phyloP scores from a whole-genome alignment of 306 rosid genomes.

The Hylodesmum podocarpum region DNA sequence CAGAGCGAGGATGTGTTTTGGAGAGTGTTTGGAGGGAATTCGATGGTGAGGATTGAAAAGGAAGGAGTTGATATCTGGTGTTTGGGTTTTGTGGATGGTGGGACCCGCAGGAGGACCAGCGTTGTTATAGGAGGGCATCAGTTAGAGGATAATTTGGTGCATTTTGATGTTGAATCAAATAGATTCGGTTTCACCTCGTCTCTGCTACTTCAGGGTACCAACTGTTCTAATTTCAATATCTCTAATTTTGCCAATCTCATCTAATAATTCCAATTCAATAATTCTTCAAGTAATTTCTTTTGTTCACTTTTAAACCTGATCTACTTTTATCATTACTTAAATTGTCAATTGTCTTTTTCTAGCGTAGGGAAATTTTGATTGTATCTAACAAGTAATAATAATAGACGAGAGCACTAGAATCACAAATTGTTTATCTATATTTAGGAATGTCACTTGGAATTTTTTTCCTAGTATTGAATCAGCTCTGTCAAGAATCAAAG shows the following conservation, averaged over 20 bases:
- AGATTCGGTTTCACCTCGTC: slow-evolving; percentile 57
- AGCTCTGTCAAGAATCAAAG: too few species aligned
- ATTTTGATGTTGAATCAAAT: slow-evolving; percentile 52
- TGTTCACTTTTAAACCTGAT: too few species aligned
- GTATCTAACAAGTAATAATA: too few species aligned
- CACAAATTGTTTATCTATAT: too few species aligned
- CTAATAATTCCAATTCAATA: background rate
- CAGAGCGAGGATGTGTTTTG: slow-evolving; percentile 49
- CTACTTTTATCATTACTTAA: too few species aligned
- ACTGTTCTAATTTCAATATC: slow-evolving; percentile 24
- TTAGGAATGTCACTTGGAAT: too few species aligned
- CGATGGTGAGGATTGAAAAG: slow-evolving; percentile 56
- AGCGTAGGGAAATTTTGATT: too few species aligned
- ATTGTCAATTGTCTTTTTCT: too few species aligned
- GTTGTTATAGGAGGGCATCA: slow-evolving; percentile 71
- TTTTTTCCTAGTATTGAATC: too few species aligned
- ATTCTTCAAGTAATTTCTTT: too few species aligned
- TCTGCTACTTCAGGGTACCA: slow-evolving; percentile 28
- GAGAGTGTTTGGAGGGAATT: slow-evolving; percentile 54
- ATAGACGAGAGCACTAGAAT: too few species aligned
- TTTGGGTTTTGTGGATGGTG: slow-evolving; percentile 62
- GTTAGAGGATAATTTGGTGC: slow-evolving; percentile 57
- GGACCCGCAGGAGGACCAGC: slow-evolving; percentile 36
- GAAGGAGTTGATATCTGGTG: slow-evolving; percentile 47
- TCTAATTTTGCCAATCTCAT: background rate